phyloP scores from a whole-genome alignment of 345 rosid genomes.

The Sapria himalayana region DNA sequence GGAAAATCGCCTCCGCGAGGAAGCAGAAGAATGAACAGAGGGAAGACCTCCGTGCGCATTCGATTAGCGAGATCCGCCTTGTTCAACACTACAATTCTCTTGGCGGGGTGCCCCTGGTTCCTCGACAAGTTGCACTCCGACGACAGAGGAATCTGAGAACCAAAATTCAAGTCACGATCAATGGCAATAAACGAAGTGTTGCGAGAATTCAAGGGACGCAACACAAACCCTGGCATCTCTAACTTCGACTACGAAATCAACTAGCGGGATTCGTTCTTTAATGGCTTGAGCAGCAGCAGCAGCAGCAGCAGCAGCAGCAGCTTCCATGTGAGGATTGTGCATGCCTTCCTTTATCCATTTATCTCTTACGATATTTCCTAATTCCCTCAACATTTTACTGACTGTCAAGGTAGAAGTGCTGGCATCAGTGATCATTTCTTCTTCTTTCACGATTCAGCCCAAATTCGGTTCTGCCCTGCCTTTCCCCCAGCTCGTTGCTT shows the following conservation, averaged over 20 bases:
- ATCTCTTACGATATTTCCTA: slow-evolving; percentile 24
- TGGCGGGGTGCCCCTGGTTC: slow-evolving; percentile 11
- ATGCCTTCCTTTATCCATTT: slow-evolving; percentile 25
- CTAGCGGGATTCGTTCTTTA: slow-evolving; percentile 33
- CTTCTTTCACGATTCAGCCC: no score
- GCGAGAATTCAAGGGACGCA: neutral
- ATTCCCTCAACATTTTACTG: slow-evolving; percentile 17
- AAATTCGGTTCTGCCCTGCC: no score
- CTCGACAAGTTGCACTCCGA: slow-evolving; percentile 31
- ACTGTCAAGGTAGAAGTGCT: no score
- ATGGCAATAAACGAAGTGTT: neutral
- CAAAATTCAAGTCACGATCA: neutral
- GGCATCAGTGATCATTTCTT: no score
- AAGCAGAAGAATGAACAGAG: neutral
- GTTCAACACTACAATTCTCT: slow-evolving; percentile 43
- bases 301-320: no score
- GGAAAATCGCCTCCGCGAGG: no score
- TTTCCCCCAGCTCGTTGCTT: no score
- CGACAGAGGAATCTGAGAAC: slow-evolving; percentile 37
- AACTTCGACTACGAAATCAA: slow-evolving; percentile 41
- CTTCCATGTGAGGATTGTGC: slow-evolving; percentile 64
- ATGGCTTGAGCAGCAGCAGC: slow-evolving; percentile 50
- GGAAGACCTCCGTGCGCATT: slow-evolving; percentile 19
- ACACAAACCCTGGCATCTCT: slow-evolving; percentile 55
- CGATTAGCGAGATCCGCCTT: slow-evolving; percentile 53